These are phyloP conservation scores for Termitomyces sp. DNA, from an alignment of 768 basidiomycete genomes.

Conservation along the genomic window DNA sequence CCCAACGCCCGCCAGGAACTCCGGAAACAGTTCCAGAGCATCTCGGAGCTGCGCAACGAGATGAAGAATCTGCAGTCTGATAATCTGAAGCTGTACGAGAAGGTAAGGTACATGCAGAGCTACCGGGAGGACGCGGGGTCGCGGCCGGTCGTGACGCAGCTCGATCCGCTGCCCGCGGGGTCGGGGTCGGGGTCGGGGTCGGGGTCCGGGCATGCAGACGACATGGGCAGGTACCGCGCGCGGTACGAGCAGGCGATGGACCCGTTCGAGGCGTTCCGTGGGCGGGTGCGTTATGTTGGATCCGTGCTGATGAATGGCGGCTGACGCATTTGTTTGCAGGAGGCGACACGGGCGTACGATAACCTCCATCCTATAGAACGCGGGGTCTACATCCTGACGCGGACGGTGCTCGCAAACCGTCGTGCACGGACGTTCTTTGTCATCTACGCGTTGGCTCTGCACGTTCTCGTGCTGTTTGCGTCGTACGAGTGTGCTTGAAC, in stretches of 20 bases:
- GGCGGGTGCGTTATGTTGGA: slow-evolving; percentile 57
- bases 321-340: slow-evolving; percentile 38
- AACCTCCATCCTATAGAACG: slow-evolving; percentile 90
- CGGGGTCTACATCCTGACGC: slow-evolving; percentile 78
- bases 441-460: slow-evolving; percentile 75
- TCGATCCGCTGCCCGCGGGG: slow-evolving; percentile 57
- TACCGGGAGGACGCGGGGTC: slow-evolving; percentile 73
- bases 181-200: slow-evolving; percentile 24
- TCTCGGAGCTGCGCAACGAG: slow-evolving; percentile 90
- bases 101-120: slow-evolving; percentile 97
- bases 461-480: slow-evolving; percentile 77
- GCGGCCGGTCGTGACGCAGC: slow-evolving; percentile 46
- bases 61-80: slow-evolving; percentile 90
- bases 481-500: slow-evolving; percentile 66
- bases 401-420: slow-evolving; percentile 82
- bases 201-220: slow-evolving; percentile 41
- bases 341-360: slow-evolving; percentile 90
- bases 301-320: too few species aligned
- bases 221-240: slow-evolving; percentile 83
- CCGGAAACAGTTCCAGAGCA: slow-evolving; percentile 90
- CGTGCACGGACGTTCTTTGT: slow-evolving; percentile 88
- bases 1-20: too few species aligned
- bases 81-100: slow-evolving; percentile 97
- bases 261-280: slow-evolving; percentile 96
- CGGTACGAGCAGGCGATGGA: slow-evolving; percentile 98